Evolutionary conservation across 371 early-diverging fungal species (phyloP).

Genomic region (Lichtheimia ornata): DNA sequence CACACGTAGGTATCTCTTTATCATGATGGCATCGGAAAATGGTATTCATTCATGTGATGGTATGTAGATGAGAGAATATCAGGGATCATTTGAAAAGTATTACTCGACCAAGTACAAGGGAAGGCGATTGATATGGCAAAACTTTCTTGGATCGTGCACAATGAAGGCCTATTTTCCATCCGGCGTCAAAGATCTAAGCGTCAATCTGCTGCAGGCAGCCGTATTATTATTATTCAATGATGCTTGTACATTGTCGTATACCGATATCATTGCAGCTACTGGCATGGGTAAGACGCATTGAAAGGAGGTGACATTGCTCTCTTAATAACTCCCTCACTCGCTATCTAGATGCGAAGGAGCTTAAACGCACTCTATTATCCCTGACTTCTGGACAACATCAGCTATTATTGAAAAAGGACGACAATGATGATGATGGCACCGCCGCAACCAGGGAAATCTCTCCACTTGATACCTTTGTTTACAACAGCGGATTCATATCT

Average conservation of each 20-base stretch:
- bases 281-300: conserved; percentile 47
- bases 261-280: conserved; percentile 66
- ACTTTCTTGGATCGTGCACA: conserved; percentile 75
- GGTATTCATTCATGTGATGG: neutral
- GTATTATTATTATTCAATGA: conserved; percentile 80
- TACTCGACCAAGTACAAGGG: conserved; percentile 80
- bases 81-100: conserved; percentile 71
- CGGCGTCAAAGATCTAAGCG: conserved; percentile 66
- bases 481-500: conserved; percentile 72
- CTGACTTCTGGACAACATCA: conserved; percentile 77
- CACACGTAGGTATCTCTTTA: conserved; percentile 49
- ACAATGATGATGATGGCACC: neutral
- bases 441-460: conserved; percentile 17
- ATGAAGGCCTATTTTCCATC: conserved; percentile 65
- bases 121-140: conserved; percentile 83
- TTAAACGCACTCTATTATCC: conserved; percentile 75
- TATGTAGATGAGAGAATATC: conserved; percentile 61
- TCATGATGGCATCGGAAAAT: neutral
- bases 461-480: conserved; percentile 58
- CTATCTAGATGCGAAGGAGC: conserved; percentile 62
- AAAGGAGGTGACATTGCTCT: neutral
- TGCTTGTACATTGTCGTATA: conserved; percentile 48
- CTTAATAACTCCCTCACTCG: neutral
- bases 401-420: conserved; percentile 33
- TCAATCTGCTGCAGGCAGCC: conserved; percentile 76